These are phyloP conservation scores for Alternaria dauci DNA, from an alignment of 2,329 filamentous ascomycete genomes.

Conservation along the genomic window DNA sequence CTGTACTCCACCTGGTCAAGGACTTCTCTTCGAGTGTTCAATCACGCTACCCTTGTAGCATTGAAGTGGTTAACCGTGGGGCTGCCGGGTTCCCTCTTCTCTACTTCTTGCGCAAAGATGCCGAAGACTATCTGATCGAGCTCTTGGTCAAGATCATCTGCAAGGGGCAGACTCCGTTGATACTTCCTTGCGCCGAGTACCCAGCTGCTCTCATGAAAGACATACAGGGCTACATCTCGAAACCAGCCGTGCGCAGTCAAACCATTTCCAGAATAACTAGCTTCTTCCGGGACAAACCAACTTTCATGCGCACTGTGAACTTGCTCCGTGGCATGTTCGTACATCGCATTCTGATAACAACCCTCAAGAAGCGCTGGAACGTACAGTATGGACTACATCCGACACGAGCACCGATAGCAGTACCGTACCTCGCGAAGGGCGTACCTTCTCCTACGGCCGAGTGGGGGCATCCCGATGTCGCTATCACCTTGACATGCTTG, in stretches of 20 bases:
- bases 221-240: slow-evolving; percentile 48
- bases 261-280: slow-evolving; percentile 27
- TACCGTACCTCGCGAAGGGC: slow-evolving; percentile 71
- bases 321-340: slow-evolving; percentile 71
- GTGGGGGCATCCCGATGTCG: slow-evolving; percentile 72
- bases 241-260: slow-evolving; percentile 24
- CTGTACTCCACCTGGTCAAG: slow-evolving; percentile 46
- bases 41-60: slow-evolving; percentile 52
- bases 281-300: slow-evolving; percentile 47
- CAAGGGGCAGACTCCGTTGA: slow-evolving; percentile 32
- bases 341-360: slow-evolving; percentile 66
- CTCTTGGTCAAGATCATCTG: slow-evolving; percentile 46
- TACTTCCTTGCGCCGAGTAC: slow-evolving; percentile 36
- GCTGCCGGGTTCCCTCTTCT: slow-evolving; percentile 61
- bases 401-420: slow-evolving; percentile 66
- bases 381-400: slow-evolving; percentile 65
- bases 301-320: slow-evolving; percentile 59
- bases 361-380: slow-evolving; percentile 70
- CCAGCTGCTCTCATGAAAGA: slow-evolving; percentile 24
- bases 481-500: slow-evolving; percentile 54
- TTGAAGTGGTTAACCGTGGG: slow-evolving; percentile 58
- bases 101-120: slow-evolving; percentile 61
- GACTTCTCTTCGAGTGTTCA: slow-evolving; percentile 48
- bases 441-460: slow-evolving; percentile 69
- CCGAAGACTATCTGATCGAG: slow-evolving; percentile 40